These are phyloP conservation scores for Boletus fagicola DNA, from an alignment of 768 basidiomycete genomes.

Conservation along the genomic window DNA sequence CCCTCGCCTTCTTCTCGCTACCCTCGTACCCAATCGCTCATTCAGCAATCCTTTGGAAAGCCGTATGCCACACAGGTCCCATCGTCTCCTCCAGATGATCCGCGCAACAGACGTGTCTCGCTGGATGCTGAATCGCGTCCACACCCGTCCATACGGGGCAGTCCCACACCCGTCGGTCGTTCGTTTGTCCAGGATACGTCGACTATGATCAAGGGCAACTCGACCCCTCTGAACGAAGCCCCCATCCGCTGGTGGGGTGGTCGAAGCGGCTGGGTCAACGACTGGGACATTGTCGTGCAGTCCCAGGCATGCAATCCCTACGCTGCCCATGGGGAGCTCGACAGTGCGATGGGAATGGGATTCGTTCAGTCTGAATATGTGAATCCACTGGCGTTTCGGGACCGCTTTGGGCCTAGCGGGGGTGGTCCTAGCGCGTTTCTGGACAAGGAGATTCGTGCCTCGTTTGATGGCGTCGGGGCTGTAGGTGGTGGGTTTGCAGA, in stretches of 20 bases:
- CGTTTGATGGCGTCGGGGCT: conserved; percentile 5
- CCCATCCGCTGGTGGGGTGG: conserved; percentile 23
- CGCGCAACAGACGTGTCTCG: conserved; percentile 6
- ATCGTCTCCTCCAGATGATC: background rate
- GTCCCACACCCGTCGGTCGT: background rate
- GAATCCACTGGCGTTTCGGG: background rate
- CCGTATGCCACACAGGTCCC: background rate
- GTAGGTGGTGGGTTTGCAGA: background rate
- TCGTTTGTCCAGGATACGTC: background rate
- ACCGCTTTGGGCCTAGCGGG: conserved; percentile 1
- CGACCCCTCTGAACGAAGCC: conserved; percentile 19
- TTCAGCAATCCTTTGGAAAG: conserved; percentile 16
- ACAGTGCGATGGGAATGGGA: background rate
- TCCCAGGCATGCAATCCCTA: background rate
- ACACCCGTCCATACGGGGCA: background rate
- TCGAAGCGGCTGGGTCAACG: conserved; percentile 15
- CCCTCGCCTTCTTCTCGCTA: conserved; percentile 10
- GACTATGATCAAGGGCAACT: background rate
- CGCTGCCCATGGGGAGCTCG: background rate
- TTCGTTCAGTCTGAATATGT: background rate
- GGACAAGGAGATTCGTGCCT: conserved; percentile 24
- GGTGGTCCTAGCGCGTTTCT: conserved; percentile 10
- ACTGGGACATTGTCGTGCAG: conserved; percentile 15
- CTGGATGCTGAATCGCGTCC: conserved; percentile 7
- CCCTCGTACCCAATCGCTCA: conserved; percentile 15